Conservation (phyloP, 768 basidiomycete genomes). For the Hemileccinum rubropunctum region DNA sequence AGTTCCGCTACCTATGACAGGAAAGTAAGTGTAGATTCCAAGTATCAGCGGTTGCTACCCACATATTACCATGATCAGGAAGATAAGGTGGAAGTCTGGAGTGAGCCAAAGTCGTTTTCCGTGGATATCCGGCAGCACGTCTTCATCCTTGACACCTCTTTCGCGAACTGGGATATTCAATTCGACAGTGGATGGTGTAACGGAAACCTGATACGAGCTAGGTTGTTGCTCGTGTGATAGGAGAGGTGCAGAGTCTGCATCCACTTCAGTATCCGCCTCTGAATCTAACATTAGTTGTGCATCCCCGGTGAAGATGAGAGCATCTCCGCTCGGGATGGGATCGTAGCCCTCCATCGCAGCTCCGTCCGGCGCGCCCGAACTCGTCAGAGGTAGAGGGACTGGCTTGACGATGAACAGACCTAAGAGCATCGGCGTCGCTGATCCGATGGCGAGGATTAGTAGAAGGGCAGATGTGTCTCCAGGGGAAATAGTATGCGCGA, state of each 20-base stretch:
- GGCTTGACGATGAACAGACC: constrained; percentile 72
- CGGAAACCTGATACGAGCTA: constrained; percentile 22
- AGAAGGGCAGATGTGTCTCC: constrained; percentile 80
- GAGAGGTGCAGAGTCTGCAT: constrained; percentile 22
- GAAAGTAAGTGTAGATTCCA: neutral
- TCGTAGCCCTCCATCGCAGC: constrained; percentile 16
- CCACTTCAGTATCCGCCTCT: constrained; percentile 9
- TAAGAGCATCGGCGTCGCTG: constrained; percentile 74
- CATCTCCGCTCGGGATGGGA: constrained; percentile 15
- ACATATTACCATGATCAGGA: constrained; percentile 55
- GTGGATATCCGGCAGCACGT: constrained; percentile 46
- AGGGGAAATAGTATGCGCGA: constrained; percentile 69
- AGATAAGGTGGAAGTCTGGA: constrained; percentile 65
- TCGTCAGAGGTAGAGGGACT: constrained; percentile 53
- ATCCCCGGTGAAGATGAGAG: constrained; percentile 23
- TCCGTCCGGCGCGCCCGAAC: neutral
- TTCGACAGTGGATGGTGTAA: constrained; percentile 18
- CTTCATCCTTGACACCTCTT: constrained; percentile 11
- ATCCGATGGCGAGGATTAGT: constrained; percentile 72
- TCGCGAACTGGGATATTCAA: constrained; percentile 18
- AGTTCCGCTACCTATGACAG: constrained; percentile 59
- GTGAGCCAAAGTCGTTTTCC: constrained; percentile 51
- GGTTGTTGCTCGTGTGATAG: constrained; percentile 18
- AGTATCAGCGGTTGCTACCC: constrained; percentile 22
- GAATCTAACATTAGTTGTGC: constrained; percentile 12